Conservation (phyloP, 306 rosid species). For the Castanea mollissima region DNA sequence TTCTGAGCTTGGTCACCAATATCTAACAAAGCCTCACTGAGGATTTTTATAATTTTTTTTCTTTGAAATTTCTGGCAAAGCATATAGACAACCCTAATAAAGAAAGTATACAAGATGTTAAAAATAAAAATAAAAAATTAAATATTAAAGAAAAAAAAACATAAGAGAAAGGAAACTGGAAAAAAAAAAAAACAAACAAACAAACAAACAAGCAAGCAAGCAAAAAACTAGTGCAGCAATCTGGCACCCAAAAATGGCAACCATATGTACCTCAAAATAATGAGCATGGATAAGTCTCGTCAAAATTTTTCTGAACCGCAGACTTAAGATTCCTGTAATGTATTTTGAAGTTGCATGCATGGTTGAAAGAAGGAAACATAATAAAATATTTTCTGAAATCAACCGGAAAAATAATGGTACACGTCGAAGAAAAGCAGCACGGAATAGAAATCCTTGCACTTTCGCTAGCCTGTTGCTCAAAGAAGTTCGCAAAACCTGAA, state of each 20-base stretch:
- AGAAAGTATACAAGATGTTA: background rate
- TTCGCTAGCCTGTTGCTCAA: constrained; percentile 99
- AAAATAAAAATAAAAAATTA: no score
- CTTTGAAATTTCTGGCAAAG: no score
- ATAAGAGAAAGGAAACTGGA: background rate
- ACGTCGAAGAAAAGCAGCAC: constrained; percentile 98
- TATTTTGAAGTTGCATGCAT: constrained; percentile 86
- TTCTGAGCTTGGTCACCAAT: no score
- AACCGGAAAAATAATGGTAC: constrained; percentile 79
- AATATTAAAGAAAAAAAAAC: background rate
- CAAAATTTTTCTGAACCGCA: constrained; percentile 90
- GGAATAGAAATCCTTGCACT: constrained; percentile 98
- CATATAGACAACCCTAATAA: no score
- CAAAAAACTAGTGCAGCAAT: constrained; percentile 5
- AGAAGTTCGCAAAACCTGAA: constrained; percentile 86
- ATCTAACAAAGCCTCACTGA: no score
- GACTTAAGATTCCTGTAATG: constrained; percentile 87
- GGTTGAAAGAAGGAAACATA: constrained; percentile 87
- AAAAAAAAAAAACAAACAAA: no score
- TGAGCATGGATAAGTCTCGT: constrained; percentile 86
- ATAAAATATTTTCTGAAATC: constrained; percentile 83
- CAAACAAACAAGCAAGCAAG: background rate
- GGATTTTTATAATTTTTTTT: no score
- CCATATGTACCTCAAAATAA: constrained; percentile 80
- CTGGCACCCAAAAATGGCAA: constrained; percentile 9